A percentile compares a stretch with the other conserved stretches of the same genome.
These are phyloP conservation scores for Ulmus americana DNA, from an alignment of 331 rosid species.

Conservation along the genomic window DNA sequence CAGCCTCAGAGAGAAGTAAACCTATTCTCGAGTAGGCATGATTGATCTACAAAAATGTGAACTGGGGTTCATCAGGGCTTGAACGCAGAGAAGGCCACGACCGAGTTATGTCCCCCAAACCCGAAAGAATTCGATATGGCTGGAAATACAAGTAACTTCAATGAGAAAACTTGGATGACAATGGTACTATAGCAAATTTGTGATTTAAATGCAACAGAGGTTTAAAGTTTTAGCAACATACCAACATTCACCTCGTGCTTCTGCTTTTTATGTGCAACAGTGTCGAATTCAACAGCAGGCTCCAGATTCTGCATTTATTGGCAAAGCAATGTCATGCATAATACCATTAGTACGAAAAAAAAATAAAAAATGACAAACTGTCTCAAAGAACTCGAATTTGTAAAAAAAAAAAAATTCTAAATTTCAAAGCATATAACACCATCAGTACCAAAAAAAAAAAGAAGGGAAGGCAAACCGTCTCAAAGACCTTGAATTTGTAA, in stretches of 20 bases:
- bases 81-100: conserved; percentile 83
- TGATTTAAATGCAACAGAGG: neutral
- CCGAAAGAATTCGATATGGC: conserved; percentile 94
- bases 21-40: conserved; percentile 36
- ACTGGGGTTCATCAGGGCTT: conserved; percentile 56
- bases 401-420: too few relatives aligned
- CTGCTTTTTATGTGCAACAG: conserved; percentile 70
- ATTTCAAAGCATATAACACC: too few relatives aligned
- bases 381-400: too few relatives aligned
- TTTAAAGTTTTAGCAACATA: conserved; percentile 38
- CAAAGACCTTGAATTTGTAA: too few relatives aligned
- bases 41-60: conserved; percentile 35
- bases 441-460: too few relatives aligned
- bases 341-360: too few relatives aligned
- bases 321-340: conserved; percentile 15
- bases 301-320: conserved; percentile 71
- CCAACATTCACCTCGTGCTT: conserved; percentile 91
- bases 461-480: too few relatives aligned
- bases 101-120: conserved; percentile 97
- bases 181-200: neutral
- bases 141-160: conserved; percentile 22
- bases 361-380: neutral
- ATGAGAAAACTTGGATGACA: conserved; percentile 13
- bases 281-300: conserved; percentile 91
- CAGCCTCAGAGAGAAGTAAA: conserved; percentile 41